phyloP scores from a whole-genome alignment of 106 monocot genomes.

The Dactylorhiza incarnata region DNA sequence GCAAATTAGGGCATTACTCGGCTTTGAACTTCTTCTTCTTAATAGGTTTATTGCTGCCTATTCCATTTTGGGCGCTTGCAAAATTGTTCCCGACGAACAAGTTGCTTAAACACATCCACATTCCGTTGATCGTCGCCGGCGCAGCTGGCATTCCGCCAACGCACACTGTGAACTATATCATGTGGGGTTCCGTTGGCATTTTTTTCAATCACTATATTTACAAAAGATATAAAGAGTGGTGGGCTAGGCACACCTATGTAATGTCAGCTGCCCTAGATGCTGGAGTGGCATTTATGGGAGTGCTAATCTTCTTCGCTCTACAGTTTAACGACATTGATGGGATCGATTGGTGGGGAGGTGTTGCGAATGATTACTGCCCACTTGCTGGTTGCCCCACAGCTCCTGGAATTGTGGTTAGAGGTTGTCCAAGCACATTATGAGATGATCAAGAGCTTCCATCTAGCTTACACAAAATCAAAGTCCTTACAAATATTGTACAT shows the following conservation, averaged over 20 bases:
- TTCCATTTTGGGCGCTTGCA: slow-evolving; percentile 57
- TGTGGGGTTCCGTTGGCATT: slow-evolving; percentile 56
- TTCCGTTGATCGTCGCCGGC: slow-evolving; percentile 59
- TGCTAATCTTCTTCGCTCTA: slow-evolving; percentile 51
- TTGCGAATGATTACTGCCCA: slow-evolving; percentile 31
- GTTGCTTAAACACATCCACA: slow-evolving; percentile 57
- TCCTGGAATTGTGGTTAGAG: slow-evolving; percentile 32
- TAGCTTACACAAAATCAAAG: too few species aligned
- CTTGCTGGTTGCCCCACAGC: slow-evolving; percentile 59
- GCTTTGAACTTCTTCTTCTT: slow-evolving; percentile 59
- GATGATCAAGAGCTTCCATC: neutral
- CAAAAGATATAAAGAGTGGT: slow-evolving; percentile 52
- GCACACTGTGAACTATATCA: slow-evolving; percentile 52
- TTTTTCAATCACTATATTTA: slow-evolving; percentile 67
- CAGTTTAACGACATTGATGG: slow-evolving; percentile 25
- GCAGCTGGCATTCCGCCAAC: slow-evolving; percentile 54
- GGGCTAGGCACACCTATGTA: slow-evolving; percentile 77
- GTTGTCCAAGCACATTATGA: slow-evolving; percentile 26
- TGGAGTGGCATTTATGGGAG: slow-evolving; percentile 81
- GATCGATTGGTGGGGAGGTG: slow-evolving; percentile 58
- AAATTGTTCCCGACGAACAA: slow-evolving; percentile 42
- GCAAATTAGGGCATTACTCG: slow-evolving; percentile 32
- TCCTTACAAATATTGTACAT: too few species aligned
- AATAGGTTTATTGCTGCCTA: slow-evolving; percentile 47
- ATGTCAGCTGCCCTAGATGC: slow-evolving; percentile 74